These are phyloP conservation scores for Penicillium sp. DNA, from an alignment of 2,329 filamentous ascomycete genomes.

Conservation along the genomic window DNA sequence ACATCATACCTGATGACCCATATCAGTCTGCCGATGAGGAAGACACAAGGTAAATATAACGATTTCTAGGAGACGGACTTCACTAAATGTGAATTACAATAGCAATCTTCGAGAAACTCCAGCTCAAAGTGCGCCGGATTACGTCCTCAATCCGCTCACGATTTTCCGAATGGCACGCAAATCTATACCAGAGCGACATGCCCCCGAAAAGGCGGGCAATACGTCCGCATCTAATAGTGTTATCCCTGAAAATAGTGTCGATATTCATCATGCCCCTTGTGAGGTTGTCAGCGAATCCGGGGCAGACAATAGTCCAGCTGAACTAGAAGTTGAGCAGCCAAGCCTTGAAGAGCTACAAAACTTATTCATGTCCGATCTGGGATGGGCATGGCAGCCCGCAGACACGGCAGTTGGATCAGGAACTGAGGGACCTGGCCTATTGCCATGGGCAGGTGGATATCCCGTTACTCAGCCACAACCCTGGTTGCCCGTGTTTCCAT, in stretches of 20 bases:
- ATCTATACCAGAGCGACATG: constrained; percentile 25
- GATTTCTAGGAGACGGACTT: not conserved
- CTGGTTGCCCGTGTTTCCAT: constrained; percentile 23
- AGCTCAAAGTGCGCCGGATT: constrained; percentile 23
- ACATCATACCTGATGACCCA: constrained; percentile 22
- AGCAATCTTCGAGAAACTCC: constrained; percentile 14
- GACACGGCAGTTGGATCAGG: constrained; percentile 24
- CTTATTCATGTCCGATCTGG: constrained; percentile 25
- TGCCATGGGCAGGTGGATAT: constrained; percentile 24
- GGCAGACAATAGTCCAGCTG: not conserved
- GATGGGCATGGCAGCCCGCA: constrained; percentile 25
- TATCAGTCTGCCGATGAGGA: constrained; percentile 16
- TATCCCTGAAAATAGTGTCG: constrained; percentile 4
- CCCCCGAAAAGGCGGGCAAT: constrained; percentile 18
- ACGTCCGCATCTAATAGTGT: constrained; percentile 17
- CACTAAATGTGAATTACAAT: not conserved
- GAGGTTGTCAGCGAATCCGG: not conserved
- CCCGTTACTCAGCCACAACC: constrained; percentile 15
- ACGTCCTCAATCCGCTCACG: constrained; percentile 27
- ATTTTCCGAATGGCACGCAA: constrained; percentile 28
- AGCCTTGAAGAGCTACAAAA: constrained; percentile 22
- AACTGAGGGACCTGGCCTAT: constrained; percentile 18
- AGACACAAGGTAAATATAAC: constrained; percentile 7
- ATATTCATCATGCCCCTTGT: not conserved
- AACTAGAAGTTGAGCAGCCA: constrained; percentile 4